Evolutionary conservation across 2,329 filamentous ascomycete species (phyloP).

Genomic region (Ophiognomonia clavigignenti-juglandacearum): DNA sequence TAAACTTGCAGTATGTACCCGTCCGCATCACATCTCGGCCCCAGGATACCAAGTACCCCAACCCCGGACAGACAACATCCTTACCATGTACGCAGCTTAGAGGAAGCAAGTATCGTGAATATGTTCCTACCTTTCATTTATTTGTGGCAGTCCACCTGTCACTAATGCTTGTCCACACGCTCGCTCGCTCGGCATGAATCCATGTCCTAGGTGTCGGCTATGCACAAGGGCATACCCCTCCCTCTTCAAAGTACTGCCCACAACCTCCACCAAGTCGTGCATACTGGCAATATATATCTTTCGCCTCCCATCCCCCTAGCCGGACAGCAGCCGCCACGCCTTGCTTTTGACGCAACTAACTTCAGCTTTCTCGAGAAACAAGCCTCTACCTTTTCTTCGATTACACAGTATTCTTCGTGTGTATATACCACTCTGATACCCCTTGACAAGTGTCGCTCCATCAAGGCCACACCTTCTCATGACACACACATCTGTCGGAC

Average conservation of each 20-base stretch:
- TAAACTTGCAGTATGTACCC: not conserved
- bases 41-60: slow-evolving; percentile 1
- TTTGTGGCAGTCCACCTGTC: slow-evolving; percentile 1
- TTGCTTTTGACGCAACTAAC: slow-evolving; percentile 2
- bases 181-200: slow-evolving; percentile 14
- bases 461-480: too few species aligned
- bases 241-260: too few species aligned
- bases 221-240: slow-evolving; percentile 16
- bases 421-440: too few species aligned
- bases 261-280: too few species aligned
- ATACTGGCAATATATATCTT: slow-evolving; percentile 34
- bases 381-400: too few species aligned
- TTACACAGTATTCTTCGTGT: too few species aligned
- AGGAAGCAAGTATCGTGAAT: too few species aligned
- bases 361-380: too few species aligned
- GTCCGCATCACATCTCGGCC: not conserved
- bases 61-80: not conserved
- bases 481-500: too few species aligned
- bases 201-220: slow-evolving; percentile 16
- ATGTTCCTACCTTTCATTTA: not conserved
- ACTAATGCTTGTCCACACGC: slow-evolving; percentile 22
- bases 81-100: slow-evolving; percentile 3
- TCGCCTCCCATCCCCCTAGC: slow-evolving; percentile 28
- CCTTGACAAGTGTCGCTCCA: too few species aligned
- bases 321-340: not conserved